Percentiles rank a stretch among this genome's conserved stretches.
phyloP scores from a whole-genome alignment of 371 early-diverging fungal species.

The Zopfochytrium polystomum region DNA sequence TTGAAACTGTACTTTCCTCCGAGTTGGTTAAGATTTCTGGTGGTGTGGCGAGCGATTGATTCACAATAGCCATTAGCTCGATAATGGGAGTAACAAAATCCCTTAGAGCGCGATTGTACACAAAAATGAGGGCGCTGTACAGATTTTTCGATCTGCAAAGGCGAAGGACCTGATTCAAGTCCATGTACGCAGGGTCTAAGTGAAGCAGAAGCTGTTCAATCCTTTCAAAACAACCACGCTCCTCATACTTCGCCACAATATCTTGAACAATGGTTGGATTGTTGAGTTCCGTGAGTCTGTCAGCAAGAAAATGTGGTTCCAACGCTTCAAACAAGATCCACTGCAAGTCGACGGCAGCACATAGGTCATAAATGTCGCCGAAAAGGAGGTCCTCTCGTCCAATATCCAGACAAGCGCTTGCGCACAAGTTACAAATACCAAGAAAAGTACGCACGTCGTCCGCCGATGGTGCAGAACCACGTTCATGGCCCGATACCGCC shows the following conservation, averaged over 20 bases:
- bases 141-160: constrained; percentile 63
- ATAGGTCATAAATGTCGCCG: constrained; percentile 70
- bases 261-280: constrained; percentile 66
- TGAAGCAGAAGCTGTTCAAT: constrained; percentile 75
- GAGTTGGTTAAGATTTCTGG: too few relatives aligned
- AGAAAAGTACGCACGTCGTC: constrained; percentile 43
- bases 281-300: constrained; percentile 54
- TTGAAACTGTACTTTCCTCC: neutral
- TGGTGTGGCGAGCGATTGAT: too few relatives aligned
- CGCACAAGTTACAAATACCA: constrained; percentile 58
- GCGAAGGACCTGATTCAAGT: constrained; percentile 68
- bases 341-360: constrained; percentile 55
- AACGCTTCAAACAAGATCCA: constrained; percentile 65
- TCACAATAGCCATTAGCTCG: constrained; percentile 52
- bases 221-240: constrained; percentile 54
- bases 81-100: constrained; percentile 81
- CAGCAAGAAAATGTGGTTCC: constrained; percentile 62
- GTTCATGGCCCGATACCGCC: constrained; percentile 51
- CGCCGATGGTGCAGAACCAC: constrained; percentile 6
- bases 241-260: constrained; percentile 58
- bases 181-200: constrained; percentile 67
- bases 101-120: constrained; percentile 70
- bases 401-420: constrained; percentile 69
- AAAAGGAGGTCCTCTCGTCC: constrained; percentile 66
- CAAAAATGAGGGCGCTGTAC: constrained; percentile 73